These are phyloP conservation scores for Pelagophyceae sp. DNA, from an alignment of 352 stramenopile species.

Conservation along the genomic window DNA sequence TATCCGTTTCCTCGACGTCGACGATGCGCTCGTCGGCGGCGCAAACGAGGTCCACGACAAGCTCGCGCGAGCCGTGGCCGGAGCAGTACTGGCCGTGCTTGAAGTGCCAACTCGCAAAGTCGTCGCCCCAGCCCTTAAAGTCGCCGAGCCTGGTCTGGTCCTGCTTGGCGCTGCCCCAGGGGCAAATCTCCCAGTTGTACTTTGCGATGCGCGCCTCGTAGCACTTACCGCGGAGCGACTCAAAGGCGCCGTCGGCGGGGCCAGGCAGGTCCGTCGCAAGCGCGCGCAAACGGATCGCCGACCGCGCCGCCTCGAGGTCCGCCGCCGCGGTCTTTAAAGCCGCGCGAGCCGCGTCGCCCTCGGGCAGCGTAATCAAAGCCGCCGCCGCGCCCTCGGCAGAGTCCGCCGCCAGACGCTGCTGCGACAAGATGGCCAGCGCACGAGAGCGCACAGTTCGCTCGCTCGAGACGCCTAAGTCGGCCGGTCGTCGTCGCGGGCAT, in stretches of 20 bases:
- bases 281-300: background rate
- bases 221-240: background rate
- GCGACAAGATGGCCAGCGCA: no score
- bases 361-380: background rate
- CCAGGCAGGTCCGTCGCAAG: background rate
- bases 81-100: constrained; percentile 1
- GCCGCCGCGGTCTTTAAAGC: background rate
- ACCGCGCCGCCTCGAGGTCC: background rate
- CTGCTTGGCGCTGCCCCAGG: constrained; percentile 1
- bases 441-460: no score
- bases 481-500: no score
- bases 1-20: background rate
- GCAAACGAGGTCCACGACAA: background rate
- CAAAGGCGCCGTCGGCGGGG: constrained; percentile 4
- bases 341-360: background rate
- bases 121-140: background rate
- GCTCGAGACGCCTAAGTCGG: no score
- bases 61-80: background rate
- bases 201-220: background rate
- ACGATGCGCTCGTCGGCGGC: background rate
- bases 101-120: background rate
- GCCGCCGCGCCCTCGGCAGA: no score
- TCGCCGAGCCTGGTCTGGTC: background rate
- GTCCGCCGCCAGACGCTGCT: no score
- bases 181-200: constrained; percentile 10